A percentile compares a stretch with the other conserved stretches of the same genome.
These are phyloP conservation scores for Rhytidhysteron rufulum DNA, from an alignment of 2,329 filamentous ascomycete species.

Conservation along the genomic window DNA sequence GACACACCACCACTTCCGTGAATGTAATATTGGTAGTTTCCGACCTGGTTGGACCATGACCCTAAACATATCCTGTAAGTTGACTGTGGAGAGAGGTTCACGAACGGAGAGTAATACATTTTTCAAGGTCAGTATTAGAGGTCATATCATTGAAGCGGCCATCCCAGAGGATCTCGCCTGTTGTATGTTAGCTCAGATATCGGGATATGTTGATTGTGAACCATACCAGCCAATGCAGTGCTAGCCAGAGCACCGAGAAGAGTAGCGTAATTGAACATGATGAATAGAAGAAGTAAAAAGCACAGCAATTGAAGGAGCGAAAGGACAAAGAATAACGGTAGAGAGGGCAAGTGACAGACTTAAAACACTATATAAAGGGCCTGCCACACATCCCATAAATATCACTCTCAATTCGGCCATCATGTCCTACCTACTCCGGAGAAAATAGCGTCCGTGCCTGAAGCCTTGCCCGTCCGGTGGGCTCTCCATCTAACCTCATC, in stretches of 20 bases:
- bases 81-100: conserved; percentile 5
- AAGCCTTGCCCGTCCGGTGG: neutral
- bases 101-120: conserved; percentile 32
- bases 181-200: neutral
- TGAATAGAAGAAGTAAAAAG: conserved; percentile 3
- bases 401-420: neutral
- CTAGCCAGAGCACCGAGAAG: conserved; percentile 27
- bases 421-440: neutral
- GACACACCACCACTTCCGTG: conserved; percentile 57
- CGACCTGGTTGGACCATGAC: conserved; percentile 66
- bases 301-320: neutral
- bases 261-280: conserved; percentile 28
- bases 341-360: neutral
- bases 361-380: too few relatives aligned
- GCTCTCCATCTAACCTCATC: too few relatives aligned
- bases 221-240: conserved; percentile 27
- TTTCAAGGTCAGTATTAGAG: conserved; percentile 52
- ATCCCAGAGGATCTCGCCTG: conserved; percentile 58
- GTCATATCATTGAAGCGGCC: conserved; percentile 61
- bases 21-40: conserved; percentile 73
- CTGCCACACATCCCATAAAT: neutral
- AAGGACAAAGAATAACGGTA: conserved; percentile 11
- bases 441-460: neutral
- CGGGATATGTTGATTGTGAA: neutral
- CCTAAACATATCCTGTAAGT: conserved; percentile 28